These are phyloP conservation scores for Capsella bursapastoris DNA, from an alignment of 345 rosid species.

Conservation along the genomic window DNA sequence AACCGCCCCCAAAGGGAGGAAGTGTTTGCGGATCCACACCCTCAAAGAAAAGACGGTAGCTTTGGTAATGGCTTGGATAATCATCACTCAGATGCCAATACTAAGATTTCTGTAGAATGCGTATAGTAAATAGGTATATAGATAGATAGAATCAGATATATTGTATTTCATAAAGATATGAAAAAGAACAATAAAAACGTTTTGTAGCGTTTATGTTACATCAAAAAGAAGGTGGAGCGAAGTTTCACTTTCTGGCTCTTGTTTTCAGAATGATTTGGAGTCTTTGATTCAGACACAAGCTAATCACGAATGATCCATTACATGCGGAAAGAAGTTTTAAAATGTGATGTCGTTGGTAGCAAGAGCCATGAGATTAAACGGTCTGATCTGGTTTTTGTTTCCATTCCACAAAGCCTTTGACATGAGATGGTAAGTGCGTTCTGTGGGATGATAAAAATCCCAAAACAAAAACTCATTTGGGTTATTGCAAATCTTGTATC, in stretches of 20 bases:
- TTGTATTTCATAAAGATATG: slow-evolving; percentile 31
- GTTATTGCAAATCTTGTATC: slow-evolving; percentile 57
- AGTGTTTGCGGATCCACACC: slow-evolving; percentile 66
- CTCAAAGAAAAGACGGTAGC: slow-evolving; percentile 16
- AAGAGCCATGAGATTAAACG: slow-evolving; percentile 55
- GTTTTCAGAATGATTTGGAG: slow-evolving; percentile 5
- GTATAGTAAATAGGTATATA: slow-evolving; percentile 38
- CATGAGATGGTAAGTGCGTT: slow-evolving; percentile 55
- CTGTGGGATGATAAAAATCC: slow-evolving; percentile 74
- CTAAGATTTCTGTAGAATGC: slow-evolving; percentile 35
- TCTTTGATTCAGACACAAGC: slow-evolving; percentile 3
- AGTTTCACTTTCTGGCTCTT: slow-evolving; percentile 44
- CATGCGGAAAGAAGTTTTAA: neutral
- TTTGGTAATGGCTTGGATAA: slow-evolving; percentile 24
- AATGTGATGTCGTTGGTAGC: slow-evolving; percentile 37
- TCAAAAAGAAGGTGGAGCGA: slow-evolving; percentile 36
- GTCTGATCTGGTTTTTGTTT: slow-evolving; percentile 49
- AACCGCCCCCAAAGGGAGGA: slow-evolving; percentile 99
- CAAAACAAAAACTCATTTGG: slow-evolving; percentile 54
- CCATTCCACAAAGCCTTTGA: slow-evolving; percentile 64
- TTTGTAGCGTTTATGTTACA: slow-evolving; percentile 31
- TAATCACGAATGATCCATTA: neutral
- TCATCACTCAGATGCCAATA: slow-evolving; percentile 22
- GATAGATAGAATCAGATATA: slow-evolving; percentile 36
- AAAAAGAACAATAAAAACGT: slow-evolving; percentile 25